Evolutionary conservation across 1,284 basidiomycete species (phyloP).

Genomic region (Cutaneotrichosporon cavernicola): DNA sequence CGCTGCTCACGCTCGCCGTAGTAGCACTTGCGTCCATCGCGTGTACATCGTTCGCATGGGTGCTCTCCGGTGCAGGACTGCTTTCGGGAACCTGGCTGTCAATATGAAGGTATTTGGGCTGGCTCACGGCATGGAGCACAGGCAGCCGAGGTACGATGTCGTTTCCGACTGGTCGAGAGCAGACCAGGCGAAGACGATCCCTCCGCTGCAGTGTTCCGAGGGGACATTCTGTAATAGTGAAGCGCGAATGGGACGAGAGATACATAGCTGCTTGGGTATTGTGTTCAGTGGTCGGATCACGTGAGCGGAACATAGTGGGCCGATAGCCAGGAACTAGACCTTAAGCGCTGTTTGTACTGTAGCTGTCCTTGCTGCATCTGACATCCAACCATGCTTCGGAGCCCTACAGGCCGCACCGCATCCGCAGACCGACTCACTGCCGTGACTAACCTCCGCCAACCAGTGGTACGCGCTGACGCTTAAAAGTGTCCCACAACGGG

Average conservation of each 20-base stretch:
- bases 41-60: not conserved
- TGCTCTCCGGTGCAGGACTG: not conserved
- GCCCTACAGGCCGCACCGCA: not conserved
- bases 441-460: not conserved
- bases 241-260: not conserved
- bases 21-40: not conserved
- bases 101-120: not conserved
- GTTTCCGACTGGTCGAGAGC: not conserved
- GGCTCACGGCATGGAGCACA: slow-evolving; percentile 1
- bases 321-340: not conserved
- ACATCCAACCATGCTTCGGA: not conserved
- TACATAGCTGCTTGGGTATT: not conserved
- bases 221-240: not conserved
- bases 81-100: not conserved
- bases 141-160: not conserved
- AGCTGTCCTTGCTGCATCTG: no score
- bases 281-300: not conserved
- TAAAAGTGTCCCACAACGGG: not conserved
- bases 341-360: no score
- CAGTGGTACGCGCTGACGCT: not conserved
- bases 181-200: not conserved
- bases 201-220: not conserved
- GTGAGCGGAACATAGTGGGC: not conserved
- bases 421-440: not conserved
- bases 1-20: not conserved